Percentiles rank a stretch among this genome's conserved stretches.
phyloP scores from a whole-genome alignment of 2,329 filamentous ascomycete species.

The Alternaria brassicicola region DNA sequence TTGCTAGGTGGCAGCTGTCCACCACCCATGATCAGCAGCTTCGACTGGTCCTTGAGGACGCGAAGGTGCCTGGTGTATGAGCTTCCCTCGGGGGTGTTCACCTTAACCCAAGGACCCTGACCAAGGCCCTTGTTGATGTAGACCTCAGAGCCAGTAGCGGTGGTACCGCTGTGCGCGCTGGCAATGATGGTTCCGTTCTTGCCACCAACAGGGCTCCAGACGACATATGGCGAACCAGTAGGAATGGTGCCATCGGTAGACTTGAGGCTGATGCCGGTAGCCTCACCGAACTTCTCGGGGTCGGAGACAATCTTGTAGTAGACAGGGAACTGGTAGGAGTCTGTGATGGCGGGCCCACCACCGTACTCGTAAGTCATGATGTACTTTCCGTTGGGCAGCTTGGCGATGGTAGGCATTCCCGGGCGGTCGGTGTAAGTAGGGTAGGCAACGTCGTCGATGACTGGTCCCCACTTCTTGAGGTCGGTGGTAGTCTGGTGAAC shows the following conservation, averaged over 20 bases:
- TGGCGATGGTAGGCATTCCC: constrained; percentile 69
- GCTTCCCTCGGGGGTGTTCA: constrained; percentile 49
- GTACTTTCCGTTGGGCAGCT: constrained; percentile 65
- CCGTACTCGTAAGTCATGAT: constrained; percentile 71
- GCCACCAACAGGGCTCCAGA: constrained; percentile 58
- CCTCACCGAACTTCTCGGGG: constrained; percentile 55
- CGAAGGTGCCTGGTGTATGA: constrained; percentile 57
- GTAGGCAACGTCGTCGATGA: constrained; percentile 68
- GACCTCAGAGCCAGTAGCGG: constrained; percentile 41
- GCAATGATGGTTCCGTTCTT: constrained; percentile 60
- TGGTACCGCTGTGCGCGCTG: constrained; percentile 43
- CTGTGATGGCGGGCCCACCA: constrained; percentile 49
- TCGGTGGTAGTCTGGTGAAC: constrained; percentile 68
- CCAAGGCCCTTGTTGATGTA: constrained; percentile 58
- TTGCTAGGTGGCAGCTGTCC: constrained; percentile 46
- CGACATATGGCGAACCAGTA: constrained; percentile 57
- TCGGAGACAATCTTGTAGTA: constrained; percentile 59
- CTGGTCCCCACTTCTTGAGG: constrained; percentile 63
- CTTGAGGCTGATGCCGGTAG: constrained; percentile 50
- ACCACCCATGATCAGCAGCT: constrained; percentile 52
- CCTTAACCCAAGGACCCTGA: constrained; percentile 54
- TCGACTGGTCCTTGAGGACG: constrained; percentile 50
- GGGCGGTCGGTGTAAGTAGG: constrained; percentile 67
- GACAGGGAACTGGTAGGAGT: constrained; percentile 55
- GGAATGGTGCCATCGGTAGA: constrained; percentile 55